Conservation (phyloP, 177 flowering plant species). For the Vitis hybrid region DNA sequence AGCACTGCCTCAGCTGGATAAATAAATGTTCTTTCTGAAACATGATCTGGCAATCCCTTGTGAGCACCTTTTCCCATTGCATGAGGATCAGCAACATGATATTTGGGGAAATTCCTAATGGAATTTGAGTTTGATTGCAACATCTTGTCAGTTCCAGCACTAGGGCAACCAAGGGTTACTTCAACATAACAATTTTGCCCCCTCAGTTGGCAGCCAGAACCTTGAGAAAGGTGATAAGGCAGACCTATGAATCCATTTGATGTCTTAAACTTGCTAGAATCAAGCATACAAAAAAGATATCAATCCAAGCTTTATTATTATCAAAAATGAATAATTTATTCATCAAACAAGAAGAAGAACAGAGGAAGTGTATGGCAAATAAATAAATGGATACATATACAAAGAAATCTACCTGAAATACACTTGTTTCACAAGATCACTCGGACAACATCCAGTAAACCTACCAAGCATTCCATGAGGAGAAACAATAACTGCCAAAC, state of each 20-base stretch:
- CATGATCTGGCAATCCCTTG: slow-evolving; percentile 41
- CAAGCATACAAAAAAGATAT: background rate
- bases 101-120: slow-evolving; percentile 34
- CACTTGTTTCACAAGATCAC: slow-evolving; percentile 91
- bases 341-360: background rate
- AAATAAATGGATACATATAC: slow-evolving; percentile 1
- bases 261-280: slow-evolving; percentile 51
- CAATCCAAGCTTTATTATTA: background rate
- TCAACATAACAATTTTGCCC: slow-evolving; percentile 83
- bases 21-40: slow-evolving; percentile 67
- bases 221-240: slow-evolving; percentile 59
- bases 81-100: slow-evolving; percentile 39
- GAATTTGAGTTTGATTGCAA: slow-evolving; percentile 29
- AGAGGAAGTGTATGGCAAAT: too few species aligned
- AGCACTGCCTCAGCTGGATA: slow-evolving; percentile 93
- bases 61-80: slow-evolving; percentile 37
- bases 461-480: slow-evolving; percentile 97
- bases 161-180: slow-evolving; percentile 69
- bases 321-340: background rate
- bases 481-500: slow-evolving; percentile 72
- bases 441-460: slow-evolving; percentile 84
- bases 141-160: slow-evolving; percentile 31
- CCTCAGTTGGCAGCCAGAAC: slow-evolving; percentile 52
- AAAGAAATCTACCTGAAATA: slow-evolving; percentile 55
- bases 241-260: slow-evolving; percentile 59